Percentiles rank a stretch among this genome's conserved stretches.
Conservation (phyloP, 140 eudicot genomes). For the Flaveria floridana region DNA sequence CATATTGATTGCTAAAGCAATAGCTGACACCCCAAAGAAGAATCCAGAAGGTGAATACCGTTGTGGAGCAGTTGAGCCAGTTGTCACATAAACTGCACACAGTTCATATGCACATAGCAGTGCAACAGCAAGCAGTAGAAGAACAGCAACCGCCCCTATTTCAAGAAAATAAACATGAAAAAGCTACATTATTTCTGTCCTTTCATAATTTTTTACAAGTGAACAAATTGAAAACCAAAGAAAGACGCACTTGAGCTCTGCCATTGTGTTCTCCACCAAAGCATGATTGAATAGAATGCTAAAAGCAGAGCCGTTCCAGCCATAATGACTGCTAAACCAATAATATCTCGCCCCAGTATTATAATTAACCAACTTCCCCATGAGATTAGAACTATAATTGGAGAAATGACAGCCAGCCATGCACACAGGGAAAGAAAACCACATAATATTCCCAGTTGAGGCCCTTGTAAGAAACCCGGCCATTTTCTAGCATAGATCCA, state of each 20-base stretch:
- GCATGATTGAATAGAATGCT: constrained; percentile 98
- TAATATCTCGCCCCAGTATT: constrained; percentile 78
- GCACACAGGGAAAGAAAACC: constrained; percentile 66
- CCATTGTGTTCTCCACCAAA: constrained; percentile 99
- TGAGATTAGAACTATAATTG: constrained; percentile 66
- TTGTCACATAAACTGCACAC: constrained; percentile 97
- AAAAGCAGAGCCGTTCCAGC: constrained; percentile 95
- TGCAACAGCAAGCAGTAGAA: constrained; percentile 94
- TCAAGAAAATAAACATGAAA: constrained; percentile 11
- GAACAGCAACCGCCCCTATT: constrained; percentile 97
- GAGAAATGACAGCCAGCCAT: constrained; percentile 83
- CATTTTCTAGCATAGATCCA: constrained; percentile 99
- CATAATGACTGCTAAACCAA: constrained; percentile 96
- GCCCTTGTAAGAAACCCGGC: constrained; percentile 83
- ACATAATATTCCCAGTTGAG: constrained; percentile 68
- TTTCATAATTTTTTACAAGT: not conserved
- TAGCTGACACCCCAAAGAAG: constrained; percentile 98
- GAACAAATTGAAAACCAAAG: not conserved
- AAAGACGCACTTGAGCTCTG: constrained; percentile 89
- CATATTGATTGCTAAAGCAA: constrained; percentile 96
- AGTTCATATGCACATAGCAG: constrained; percentile 91
- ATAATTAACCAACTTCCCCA: constrained; percentile 95
- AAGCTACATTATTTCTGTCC: not conserved
- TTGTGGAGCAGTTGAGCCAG: constrained; percentile 84
- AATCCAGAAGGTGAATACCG: constrained; percentile 97